Conservation (phyloP, 1,139 yeast genomes). For the Suhomyces choctaworum region DNA sequence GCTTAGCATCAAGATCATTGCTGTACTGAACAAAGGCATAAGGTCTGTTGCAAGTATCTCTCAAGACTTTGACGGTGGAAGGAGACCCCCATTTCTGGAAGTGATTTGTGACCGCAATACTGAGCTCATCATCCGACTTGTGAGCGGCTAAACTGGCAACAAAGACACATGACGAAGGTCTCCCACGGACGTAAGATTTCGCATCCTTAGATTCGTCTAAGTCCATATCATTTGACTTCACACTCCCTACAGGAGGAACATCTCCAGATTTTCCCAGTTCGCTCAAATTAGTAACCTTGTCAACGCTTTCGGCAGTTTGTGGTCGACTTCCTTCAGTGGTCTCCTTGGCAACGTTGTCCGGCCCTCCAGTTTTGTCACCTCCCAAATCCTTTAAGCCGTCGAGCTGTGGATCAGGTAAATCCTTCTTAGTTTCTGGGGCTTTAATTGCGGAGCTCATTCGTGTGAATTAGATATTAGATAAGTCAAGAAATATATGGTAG, state of each 20-base stretch:
- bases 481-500: not conserved
- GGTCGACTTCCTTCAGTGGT: not conserved
- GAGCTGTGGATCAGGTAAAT: not conserved
- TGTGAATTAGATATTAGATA: not conserved
- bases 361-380: not conserved
- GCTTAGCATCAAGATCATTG: conserved; percentile 66
- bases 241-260: not conserved
- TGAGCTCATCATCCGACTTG: conserved; percentile 66
- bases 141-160: conserved; percentile 76
- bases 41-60: conserved; percentile 83
- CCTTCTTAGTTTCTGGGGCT: not conserved
- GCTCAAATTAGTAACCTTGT: not conserved
- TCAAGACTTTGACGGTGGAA: conserved; percentile 75
- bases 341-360: not conserved
- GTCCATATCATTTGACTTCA: not conserved
- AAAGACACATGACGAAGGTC: conserved; percentile 86
- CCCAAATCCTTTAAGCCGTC: no score
- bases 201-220: not conserved
- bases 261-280: not conserved
- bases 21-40: conserved; percentile 92
- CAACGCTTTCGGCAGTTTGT: not conserved
- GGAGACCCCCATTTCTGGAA: conserved; percentile 69
- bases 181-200: conserved; percentile 16
- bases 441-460: not conserved
- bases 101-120: conserved; percentile 64